Evolutionary conservation across 306 rosid genomes (phyloP), one percentile per base, ranked within the genome.

Genomic region (Cucurbita argyrosperma): DNA sequence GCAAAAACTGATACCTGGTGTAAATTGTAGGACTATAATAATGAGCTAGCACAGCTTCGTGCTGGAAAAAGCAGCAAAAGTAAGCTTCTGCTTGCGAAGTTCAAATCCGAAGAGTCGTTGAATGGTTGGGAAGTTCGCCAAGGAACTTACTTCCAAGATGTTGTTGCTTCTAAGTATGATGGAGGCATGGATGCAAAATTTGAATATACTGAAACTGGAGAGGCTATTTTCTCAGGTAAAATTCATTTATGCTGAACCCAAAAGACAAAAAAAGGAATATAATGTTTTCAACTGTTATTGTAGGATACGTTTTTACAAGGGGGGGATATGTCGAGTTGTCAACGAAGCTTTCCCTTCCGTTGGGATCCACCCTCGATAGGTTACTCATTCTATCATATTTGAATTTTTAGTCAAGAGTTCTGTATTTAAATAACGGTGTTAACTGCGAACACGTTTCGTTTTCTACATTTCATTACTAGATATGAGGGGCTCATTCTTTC

Each of bases 11-110:
- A 71, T 69, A 23, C 74, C 68, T 76, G 59, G 5, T 65, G 35
- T 40, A n/a, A 81, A 77, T 78, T 88, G 77, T 86, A 93, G 98
- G 98, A 94, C 79, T 90, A 85, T 79, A 94, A 90, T 79, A 94
- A 94, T 78, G 74, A 89, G 85, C 80, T 94, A 72, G 98, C 97
- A 0, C 98, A 94, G 71, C 71, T 90, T 53, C 85, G 98, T 64
- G 98, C 98, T 40, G 98, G 97, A 13, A 94, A 86, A 81, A 94
- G 98, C 84, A 94, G 97, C 76, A 90, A 94, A 83, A 90, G 96
- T 84, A 94, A 94, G 87, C 89, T 94, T 80, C 53, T 81, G 38
- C 82, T 94, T 59, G 81, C 88, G 54, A 94, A 94, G 85, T 90
- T 94, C 84, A 94, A 88, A 77, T 75, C 92, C 69, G 74, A 58